A percentile compares a stretch with the other conserved stretches of the same genome.
phyloP scores from a whole-genome alignment of 2,329 filamentous ascomycete genomes.

The Chaetomiaceae sp. region DNA sequence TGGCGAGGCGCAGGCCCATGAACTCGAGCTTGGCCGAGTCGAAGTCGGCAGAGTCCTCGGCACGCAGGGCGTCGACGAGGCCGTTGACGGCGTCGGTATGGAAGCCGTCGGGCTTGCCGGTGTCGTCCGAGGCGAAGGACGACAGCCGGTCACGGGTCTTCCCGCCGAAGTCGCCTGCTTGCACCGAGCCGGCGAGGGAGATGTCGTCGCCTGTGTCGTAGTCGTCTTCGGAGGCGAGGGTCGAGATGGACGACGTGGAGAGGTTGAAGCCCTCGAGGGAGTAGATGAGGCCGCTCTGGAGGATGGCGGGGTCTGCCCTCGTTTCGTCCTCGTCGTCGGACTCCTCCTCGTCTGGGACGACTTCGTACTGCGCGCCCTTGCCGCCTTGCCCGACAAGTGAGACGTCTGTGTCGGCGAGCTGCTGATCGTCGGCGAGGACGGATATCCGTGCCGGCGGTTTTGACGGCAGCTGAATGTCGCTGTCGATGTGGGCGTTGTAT shows the following conservation, averaged over 20 bases:
- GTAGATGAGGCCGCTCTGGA: conserved; percentile 55
- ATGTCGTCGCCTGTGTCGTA: conserved; percentile 62
- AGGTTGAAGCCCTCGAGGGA: conserved; percentile 50
- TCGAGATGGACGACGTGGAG: conserved; percentile 53
- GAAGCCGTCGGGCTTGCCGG: conserved; percentile 56
- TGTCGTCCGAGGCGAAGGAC: conserved; percentile 69
- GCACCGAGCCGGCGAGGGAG: conserved; percentile 45
- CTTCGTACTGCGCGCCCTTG: conserved; percentile 48
- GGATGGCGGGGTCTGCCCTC: conserved; percentile 42
- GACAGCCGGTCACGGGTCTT: conserved; percentile 41
- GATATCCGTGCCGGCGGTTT: conserved; percentile 36
- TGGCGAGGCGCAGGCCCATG: conserved; percentile 84
- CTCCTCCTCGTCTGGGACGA: conserved; percentile 46
- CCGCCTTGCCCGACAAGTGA: conserved; percentile 46
- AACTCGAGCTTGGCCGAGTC: conserved; percentile 83
- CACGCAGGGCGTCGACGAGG: conserved; percentile 78
- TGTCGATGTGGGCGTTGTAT: conserved; percentile 67
- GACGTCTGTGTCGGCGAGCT: conserved; percentile 38
- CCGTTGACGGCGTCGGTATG: conserved; percentile 82
- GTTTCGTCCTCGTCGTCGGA: conserved; percentile 45
- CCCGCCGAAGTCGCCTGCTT: conserved; percentile 23
- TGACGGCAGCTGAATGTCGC: conserved; percentile 47
- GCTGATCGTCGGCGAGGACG: conserved; percentile 36
- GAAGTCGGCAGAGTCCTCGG: conserved; percentile 70
- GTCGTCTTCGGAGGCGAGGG: conserved; percentile 60